A percentile compares a stretch with the other conserved stretches of the same genome.
Conservation (phyloP, 192 early-diverging fungal species). For the Thoreauomyces humboldtii region DNA sequence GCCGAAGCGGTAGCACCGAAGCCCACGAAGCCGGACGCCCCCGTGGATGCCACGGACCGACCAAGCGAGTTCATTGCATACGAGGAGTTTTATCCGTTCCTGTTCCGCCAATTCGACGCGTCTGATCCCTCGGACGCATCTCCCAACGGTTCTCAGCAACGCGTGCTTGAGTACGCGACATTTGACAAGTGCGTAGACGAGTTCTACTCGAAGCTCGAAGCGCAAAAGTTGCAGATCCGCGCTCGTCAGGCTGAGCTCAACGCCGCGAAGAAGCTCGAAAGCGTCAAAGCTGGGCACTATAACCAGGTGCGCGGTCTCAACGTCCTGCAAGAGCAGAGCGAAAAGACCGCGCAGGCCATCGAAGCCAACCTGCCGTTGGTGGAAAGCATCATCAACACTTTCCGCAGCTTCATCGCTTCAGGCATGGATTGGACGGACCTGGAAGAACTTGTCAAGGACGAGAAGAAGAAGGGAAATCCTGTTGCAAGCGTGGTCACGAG, state of each 20-base stretch:
- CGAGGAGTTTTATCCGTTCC: slow-evolving; percentile 46
- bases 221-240: slow-evolving; percentile 73
- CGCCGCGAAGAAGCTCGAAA: slow-evolving; percentile 81
- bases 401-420: slow-evolving; percentile 81
- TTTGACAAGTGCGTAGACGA: slow-evolving; percentile 89
- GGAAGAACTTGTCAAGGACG: slow-evolving; percentile 79
- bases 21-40: too few relatives aligned
- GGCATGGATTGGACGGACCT: slow-evolving; percentile 98
- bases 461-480: slow-evolving; percentile 72
- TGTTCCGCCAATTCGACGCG: slow-evolving; percentile 32
- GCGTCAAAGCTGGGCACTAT: slow-evolving; percentile 74
- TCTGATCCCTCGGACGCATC: not conserved
- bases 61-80: slow-evolving; percentile 12
- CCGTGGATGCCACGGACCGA: too few relatives aligned
- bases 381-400: slow-evolving; percentile 82
- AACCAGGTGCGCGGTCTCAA: slow-evolving; percentile 77
- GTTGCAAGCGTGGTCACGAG: slow-evolving; percentile 74
- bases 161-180: slow-evolving; percentile 56
- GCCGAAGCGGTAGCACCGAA: too few relatives aligned
- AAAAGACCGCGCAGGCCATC: slow-evolving; percentile 76
- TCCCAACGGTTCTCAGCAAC: too few relatives aligned
- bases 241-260: slow-evolving; percentile 69
- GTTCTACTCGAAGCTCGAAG: slow-evolving; percentile 88
- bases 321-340: slow-evolving; percentile 63
- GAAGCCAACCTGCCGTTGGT: slow-evolving; percentile 80